These are phyloP conservation scores for Quercus lobata DNA, from an alignment of 331 rosid species.

Conservation along the genomic window DNA sequence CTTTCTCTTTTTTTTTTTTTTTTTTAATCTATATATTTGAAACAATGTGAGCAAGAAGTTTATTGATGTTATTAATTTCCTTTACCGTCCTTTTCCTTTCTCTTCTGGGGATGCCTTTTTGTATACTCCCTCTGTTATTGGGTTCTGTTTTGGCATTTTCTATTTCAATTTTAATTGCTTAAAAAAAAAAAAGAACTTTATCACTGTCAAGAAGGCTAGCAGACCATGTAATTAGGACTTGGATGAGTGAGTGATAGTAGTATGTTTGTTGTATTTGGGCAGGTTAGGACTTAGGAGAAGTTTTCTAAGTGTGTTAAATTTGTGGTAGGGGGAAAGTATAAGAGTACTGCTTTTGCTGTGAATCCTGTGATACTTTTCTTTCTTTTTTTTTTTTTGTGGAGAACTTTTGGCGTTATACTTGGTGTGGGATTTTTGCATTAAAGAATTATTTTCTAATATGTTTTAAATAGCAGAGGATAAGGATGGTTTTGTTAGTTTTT, in stretches of 20 bases:
- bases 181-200: neutral
- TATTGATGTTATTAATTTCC: neutral
- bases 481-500: neutral
- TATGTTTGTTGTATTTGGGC: neutral
- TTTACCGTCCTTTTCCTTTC: neutral
- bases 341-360: neutral
- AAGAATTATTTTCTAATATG: neutral
- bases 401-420: neutral
- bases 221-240: neutral
- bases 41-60: neutral
- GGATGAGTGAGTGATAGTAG: neutral
- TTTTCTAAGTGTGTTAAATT: neutral
- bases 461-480: neutral
- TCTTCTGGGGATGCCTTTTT: neutral
- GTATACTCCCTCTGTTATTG: neutral
- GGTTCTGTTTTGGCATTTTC: neutral
- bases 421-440: neutral
- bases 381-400: too few relatives aligned
- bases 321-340: neutral
- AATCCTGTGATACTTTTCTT: too few relatives aligned
- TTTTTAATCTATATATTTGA: neutral
- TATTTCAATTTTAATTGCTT: neutral
- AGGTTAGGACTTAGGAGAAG: neutral
- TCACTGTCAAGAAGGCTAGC: neutral
- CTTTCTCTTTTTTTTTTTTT: neutral